phyloP scores from a whole-genome alignment of 73 alveolate species.

The Paraurostyla sp. region DNA sequence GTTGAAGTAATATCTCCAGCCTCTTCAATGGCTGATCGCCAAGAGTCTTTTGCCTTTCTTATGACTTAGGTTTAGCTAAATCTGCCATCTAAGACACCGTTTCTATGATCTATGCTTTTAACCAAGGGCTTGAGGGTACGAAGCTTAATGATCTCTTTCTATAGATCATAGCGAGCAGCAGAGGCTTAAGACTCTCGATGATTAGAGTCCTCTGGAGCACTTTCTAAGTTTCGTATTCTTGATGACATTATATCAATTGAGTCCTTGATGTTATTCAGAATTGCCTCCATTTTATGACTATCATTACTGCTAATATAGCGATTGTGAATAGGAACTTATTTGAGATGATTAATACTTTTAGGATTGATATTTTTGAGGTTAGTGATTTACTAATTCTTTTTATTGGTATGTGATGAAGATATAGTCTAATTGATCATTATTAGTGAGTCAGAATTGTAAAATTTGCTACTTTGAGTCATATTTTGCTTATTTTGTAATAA shows the following conservation, averaged over 20 bases:
- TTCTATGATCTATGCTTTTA: no score
- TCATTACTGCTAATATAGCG: background rate
- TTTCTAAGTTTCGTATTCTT: background rate
- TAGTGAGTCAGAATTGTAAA: no score
- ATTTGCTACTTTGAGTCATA: background rate
- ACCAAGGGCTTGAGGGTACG: no score
- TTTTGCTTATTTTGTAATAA: background rate
- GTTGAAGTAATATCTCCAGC: background rate
- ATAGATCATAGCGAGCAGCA: no score
- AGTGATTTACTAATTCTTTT: background rate
- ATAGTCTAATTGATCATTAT: background rate
- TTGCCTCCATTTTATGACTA: background rate
- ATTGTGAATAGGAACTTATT: no score
- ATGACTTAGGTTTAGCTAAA: no score
- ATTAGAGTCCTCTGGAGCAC: no score
- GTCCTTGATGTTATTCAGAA: background rate
- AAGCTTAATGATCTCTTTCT: no score
- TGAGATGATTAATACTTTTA: background rate
- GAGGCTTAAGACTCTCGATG: no score
- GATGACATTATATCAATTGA: background rate
- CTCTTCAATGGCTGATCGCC: background rate
- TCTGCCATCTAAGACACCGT: no score
- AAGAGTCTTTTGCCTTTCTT: background rate
- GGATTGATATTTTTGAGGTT: background rate
- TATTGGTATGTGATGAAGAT: background rate